Percentiles rank a stretch among this genome's conserved stretches.
These are phyloP conservation scores for Ceratobasidium papillatum DNA, from an alignment of 1,284 basidiomycete genomes.

Conservation along the genomic window DNA sequence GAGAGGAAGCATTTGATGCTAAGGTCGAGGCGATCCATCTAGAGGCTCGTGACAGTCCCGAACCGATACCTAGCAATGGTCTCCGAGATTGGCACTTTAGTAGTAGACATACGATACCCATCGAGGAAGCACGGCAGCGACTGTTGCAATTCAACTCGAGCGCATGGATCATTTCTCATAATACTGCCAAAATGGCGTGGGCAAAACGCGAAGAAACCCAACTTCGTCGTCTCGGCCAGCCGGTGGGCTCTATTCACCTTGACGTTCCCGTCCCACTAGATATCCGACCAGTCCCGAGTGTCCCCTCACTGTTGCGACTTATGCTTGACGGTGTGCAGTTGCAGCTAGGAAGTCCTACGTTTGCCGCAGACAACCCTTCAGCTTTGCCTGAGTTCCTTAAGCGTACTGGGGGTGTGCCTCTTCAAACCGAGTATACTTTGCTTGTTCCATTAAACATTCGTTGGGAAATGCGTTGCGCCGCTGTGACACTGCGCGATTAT, in stretches of 20 bases:
- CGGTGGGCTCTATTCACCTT: constrained; percentile 7
- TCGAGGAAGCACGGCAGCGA: constrained; percentile 77
- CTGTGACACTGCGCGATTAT: constrained; percentile 81
- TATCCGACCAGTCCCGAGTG: constrained; percentile 55
- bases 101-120: constrained; percentile 68
- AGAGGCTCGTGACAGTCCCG: constrained; percentile 45
- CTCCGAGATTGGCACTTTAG: constrained; percentile 56
- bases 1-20: constrained; percentile 83
- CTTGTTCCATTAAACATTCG: constrained; percentile 85
- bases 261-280: constrained; percentile 56
- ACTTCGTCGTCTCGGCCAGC: constrained; percentile 50
- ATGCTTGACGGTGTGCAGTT: constrained; percentile 66
- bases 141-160: constrained; percentile 79
- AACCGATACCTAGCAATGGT: constrained; percentile 17
- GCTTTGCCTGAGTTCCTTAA: constrained; percentile 51
- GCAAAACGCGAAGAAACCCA: constrained; percentile 27
- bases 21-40: constrained; percentile 72
- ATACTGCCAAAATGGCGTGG: constrained; percentile 18
- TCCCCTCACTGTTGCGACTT: constrained; percentile 80
- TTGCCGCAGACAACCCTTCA: constrained; percentile 61
- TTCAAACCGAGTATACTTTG: constrained; percentile 78
- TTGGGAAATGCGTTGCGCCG: constrained; percentile 71
- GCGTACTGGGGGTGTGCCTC: constrained; percentile 64
- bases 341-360: constrained; percentile 72
- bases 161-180: constrained; percentile 66